Evolutionary conservation across 768 basidiomycete genomes (phyloP), one percentile per base, ranked within the genome.

Genomic region (Phylloporus rhodoxanthus): DNA sequence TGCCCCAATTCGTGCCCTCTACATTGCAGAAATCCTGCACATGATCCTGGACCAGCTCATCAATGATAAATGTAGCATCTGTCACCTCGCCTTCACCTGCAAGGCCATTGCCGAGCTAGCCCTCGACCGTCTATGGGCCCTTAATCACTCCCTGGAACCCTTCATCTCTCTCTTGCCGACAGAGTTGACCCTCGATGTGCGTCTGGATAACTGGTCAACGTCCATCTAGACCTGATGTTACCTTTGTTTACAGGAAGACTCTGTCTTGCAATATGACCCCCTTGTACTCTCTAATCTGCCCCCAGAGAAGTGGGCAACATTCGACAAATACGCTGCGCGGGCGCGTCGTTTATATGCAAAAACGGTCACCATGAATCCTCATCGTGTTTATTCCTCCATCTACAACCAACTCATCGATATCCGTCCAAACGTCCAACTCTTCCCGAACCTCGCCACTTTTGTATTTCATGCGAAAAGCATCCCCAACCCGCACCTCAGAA

Each of bases 301-400:
- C 30, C 26, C 26, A 1, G 47, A 57, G 20, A 55, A 50, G 14
- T 62, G 60, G 60, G 55, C 42, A 4, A 20, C 48, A 1, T 62
- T 62, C 28, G 60, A 62, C 43, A 61, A 50, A 28, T 64, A 62
- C 14, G 59, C 61, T 23, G 50, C 25, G 21, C 59, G 61, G 1
- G 51, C 56, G 30, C 51, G 62, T 9, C 53, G 48, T 49, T 38
- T 64, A 36, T 62, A 62, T 43, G 59, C 36, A n/a, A 64, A 55
- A 43, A 63, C 62, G 4, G 61, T 62, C 1, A 62, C 62, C 29
- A 63, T 53, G 61, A 55, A 39, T 28, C 61, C 62, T 8, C 59
- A 55, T 26, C 62, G 59, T 34, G 36, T 62, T 15, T 51, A 62
- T 36, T 64, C 61, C 34, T 61, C 58, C 43, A 62, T 62, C 10